Evolutionary conservation across 2,329 filamentous ascomycete species (phyloP).

Genomic region (Penicillium sp.): DNA sequence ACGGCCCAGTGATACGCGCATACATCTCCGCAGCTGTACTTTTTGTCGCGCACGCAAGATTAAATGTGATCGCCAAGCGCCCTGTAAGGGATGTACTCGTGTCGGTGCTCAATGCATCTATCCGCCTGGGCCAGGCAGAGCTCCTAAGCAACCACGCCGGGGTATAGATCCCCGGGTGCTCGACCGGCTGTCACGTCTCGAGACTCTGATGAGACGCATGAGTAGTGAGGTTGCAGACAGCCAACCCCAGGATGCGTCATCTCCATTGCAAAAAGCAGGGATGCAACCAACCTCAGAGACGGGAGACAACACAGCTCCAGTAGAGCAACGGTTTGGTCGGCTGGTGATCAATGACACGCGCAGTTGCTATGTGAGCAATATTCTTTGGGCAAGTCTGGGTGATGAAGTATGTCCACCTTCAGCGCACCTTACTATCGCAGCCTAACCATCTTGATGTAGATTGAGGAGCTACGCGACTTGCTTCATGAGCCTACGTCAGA

Average conservation of each 20-base stretch:
- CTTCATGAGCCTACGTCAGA: slow-evolving; percentile 52
- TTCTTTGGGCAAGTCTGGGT: slow-evolving; percentile 59
- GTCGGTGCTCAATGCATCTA: slow-evolving; percentile 37
- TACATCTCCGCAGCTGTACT: no score
- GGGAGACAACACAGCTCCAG: background rate
- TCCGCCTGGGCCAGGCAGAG: slow-evolving; percentile 24
- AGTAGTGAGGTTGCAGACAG: no score
- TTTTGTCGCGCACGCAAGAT: slow-evolving; percentile 42
- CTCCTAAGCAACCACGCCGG: slow-evolving; percentile 15
- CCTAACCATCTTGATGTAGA: no score
- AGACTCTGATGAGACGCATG: slow-evolving; percentile 27
- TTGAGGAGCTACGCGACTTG: slow-evolving; percentile 58
- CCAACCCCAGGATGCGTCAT: no score
- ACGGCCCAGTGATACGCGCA: no score
- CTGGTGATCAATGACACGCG: slow-evolving; percentile 59
- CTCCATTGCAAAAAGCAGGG: background rate
- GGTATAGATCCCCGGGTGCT: slow-evolving; percentile 37
- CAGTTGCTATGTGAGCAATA: slow-evolving; percentile 61
- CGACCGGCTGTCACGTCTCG: slow-evolving; percentile 53
- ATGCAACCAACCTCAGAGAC: background rate
- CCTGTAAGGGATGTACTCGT: slow-evolving; percentile 47
- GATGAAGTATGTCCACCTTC: no score
- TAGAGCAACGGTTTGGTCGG: slow-evolving; percentile 53
- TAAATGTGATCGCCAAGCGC: slow-evolving; percentile 43
- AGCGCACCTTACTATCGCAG: no score